Percentiles rank a stretch among this genome's conserved stretches.
Conservation (phyloP, 768 basidiomycete species). For the Mycena rosella region DNA sequence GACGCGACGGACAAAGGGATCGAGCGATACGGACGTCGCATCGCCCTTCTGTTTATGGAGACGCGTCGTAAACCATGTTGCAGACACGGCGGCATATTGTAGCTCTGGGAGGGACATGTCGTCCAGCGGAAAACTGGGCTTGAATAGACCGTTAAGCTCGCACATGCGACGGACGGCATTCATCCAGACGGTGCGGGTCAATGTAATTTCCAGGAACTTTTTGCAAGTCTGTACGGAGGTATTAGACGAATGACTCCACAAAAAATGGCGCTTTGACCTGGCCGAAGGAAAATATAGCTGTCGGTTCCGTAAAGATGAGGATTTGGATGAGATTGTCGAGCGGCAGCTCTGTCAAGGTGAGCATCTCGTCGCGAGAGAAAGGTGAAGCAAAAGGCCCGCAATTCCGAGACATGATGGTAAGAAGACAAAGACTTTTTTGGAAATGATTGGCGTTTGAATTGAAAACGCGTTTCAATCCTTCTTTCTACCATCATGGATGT, state of each 20-base stretch:
- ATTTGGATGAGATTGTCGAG: slow-evolving; percentile 21
- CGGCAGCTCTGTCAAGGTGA: slow-evolving; percentile 14
- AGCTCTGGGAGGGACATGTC: slow-evolving; percentile 35
- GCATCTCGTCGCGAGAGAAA: not conserved
- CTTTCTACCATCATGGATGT: slow-evolving; percentile 5
- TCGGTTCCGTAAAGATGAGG: slow-evolving; percentile 11
- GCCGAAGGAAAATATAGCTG: slow-evolving; percentile 14
- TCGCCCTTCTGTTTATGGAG: slow-evolving; percentile 2
- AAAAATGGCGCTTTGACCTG: not conserved
- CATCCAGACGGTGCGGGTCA: slow-evolving; percentile 37
- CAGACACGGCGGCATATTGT: slow-evolving; percentile 32
- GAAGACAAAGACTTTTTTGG: not conserved
- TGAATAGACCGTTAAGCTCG: slow-evolving; percentile 31
- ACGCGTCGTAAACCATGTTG: slow-evolving; percentile 24
- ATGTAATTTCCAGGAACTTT: not conserved
- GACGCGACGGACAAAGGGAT: not conserved
- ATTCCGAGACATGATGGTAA: not conserved
- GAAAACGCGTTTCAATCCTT: not conserved
- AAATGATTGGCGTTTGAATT: too few relatives aligned
- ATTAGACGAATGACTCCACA: not conserved
- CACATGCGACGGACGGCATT: slow-evolving; percentile 35
- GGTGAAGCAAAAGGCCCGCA: too few relatives aligned
- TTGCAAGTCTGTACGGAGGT: not conserved
- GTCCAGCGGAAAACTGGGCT: slow-evolving; percentile 36
- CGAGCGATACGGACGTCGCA: not conserved